Evolutionary conservation across 2,329 filamentous ascomycete species (phyloP).

Genomic region (Aureobasidium pullulans): DNA sequence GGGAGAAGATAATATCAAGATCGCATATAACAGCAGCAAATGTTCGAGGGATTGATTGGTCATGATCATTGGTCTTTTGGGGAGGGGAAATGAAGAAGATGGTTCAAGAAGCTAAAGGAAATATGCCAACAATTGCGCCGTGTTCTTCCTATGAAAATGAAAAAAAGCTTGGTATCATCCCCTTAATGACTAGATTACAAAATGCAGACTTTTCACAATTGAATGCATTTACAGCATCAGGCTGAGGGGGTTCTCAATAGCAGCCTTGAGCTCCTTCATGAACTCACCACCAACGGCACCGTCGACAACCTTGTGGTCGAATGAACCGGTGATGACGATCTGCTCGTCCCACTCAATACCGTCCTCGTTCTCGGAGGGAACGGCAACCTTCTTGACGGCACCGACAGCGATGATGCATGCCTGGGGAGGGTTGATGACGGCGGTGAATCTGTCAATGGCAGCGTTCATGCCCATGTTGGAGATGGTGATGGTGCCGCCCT

Average conservation of each 20-base stretch:
- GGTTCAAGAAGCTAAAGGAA: slow-evolving; percentile 6
- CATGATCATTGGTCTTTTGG: too few species aligned
- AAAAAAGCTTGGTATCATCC: slow-evolving; percentile 9
- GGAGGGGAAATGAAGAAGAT: not conserved
- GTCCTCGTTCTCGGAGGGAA: slow-evolving; percentile 79
- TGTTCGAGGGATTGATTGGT: too few species aligned
- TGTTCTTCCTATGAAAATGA: slow-evolving; percentile 11
- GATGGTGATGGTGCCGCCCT: slow-evolving; percentile 97
- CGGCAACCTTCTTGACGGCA: slow-evolving; percentile 88
- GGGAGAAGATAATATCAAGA: too few species aligned
- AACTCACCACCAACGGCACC: slow-evolving; percentile 94
- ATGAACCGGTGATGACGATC: slow-evolving; percentile 89
- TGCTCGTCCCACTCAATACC: slow-evolving; percentile 95
- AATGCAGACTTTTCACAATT: slow-evolving; percentile 3
- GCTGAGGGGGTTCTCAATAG: slow-evolving; percentile 93
- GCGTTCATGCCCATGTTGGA: slow-evolving; percentile 99
- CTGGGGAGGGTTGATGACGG: slow-evolving; percentile 98
- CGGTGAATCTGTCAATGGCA: slow-evolving; percentile 93
- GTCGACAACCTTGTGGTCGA: slow-evolving; percentile 98
- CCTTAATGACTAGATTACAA: slow-evolving; percentile 13
- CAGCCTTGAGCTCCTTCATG: slow-evolving; percentile 95
- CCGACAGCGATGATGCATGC: slow-evolving; percentile 91
- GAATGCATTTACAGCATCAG: slow-evolving; percentile 63
- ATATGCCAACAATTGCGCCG: slow-evolving; percentile 10
- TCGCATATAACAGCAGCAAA: too few species aligned